Evolutionary conservation across 208 protist species (phyloP).

Genomic region (Leishmania amazonensis): DNA sequence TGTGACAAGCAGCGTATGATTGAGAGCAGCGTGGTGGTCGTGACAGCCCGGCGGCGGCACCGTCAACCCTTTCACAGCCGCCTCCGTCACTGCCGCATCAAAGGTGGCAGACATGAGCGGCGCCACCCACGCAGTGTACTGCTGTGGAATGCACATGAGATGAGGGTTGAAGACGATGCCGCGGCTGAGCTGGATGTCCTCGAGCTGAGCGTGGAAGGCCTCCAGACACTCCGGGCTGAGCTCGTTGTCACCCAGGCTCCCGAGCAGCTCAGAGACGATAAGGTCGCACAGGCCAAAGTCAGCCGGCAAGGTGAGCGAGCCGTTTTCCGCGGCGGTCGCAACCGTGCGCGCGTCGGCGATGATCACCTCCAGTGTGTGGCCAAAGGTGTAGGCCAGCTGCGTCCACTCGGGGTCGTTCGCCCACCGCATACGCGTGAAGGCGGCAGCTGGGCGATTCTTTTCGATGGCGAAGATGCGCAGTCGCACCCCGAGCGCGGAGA

Average conservation of each 20-base stretch:
- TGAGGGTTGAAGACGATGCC: slow-evolving; percentile 53
- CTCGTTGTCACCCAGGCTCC: slow-evolving; percentile 99
- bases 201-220: slow-evolving; percentile 78
- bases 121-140: slow-evolving; percentile 81
- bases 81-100: slow-evolving; percentile 57
- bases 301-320: slow-evolving; percentile 33
- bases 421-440: slow-evolving; percentile 81
- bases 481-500: slow-evolving; percentile 54
- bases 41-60: slow-evolving; percentile 42
- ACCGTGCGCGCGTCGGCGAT: slow-evolving; percentile 86
- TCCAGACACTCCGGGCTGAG: slow-evolving; percentile 99
- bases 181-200: slow-evolving; percentile 33
- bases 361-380: slow-evolving; percentile 91
- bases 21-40: slow-evolving; percentile 61
- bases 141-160: slow-evolving; percentile 67
- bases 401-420: slow-evolving; percentile 62
- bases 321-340: slow-evolving; percentile 29
- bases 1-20: slow-evolving; percentile 76
- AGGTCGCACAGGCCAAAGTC: slow-evolving; percentile 93
- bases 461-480: slow-evolving; percentile 96
- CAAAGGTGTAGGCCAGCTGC: slow-evolving; percentile 63
- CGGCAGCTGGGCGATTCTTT: slow-evolving; percentile 97
- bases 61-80: slow-evolving; percentile 66
- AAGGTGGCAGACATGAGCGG: slow-evolving; percentile 70
- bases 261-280: slow-evolving; percentile 98